Percentiles rank a stretch among this genome's conserved stretches.
phyloP scores from a whole-genome alignment of 306 rosid genomes.

The Dryas octopetala region DNA sequence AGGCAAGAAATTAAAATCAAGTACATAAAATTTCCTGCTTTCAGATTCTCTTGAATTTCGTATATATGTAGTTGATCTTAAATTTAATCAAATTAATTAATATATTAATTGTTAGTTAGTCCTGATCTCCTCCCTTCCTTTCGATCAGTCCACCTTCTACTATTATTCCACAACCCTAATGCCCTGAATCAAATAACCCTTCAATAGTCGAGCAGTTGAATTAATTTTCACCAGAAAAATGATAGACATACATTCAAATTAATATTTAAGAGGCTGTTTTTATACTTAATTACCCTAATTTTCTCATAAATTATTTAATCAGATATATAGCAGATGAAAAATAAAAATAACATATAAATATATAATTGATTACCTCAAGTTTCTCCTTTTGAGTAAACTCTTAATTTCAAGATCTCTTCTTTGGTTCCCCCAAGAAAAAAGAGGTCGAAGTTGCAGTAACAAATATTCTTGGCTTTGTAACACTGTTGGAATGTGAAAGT shows the following conservation, averaged over 20 bases:
- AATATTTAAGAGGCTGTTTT: too few relatives aligned
- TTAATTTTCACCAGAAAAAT: not conserved
- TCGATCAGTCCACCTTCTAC: not conserved
- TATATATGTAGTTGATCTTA: too few relatives aligned
- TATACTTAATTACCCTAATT: conserved; percentile 1
- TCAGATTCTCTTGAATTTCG: too few relatives aligned
- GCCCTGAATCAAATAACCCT: not conserved
- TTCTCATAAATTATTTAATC: not conserved
- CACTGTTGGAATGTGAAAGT: conserved; percentile 54
- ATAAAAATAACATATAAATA: not conserved
- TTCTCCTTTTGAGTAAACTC: conserved; percentile 17
- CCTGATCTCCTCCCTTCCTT: too few relatives aligned
- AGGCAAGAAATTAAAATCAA: not conserved
- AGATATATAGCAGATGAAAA: conserved; percentile 17
- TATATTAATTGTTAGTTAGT: too few relatives aligned
- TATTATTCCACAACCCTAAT: not conserved
- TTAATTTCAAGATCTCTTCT: conserved; percentile 47
- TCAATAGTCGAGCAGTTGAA: not conserved
- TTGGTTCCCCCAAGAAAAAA: conserved; percentile 37
- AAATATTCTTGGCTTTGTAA: conserved; percentile 7
- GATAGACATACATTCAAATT: not conserved
- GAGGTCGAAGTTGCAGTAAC: conserved; percentile 13
- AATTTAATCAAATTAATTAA: too few relatives aligned
- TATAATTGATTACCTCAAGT: conserved; percentile 36
- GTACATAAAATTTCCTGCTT: not conserved